Percentiles rank a stretch among this genome's conserved stretches.
phyloP scores from a whole-genome alignment of 306 rosid species.

The Nissolia schottii region DNA sequence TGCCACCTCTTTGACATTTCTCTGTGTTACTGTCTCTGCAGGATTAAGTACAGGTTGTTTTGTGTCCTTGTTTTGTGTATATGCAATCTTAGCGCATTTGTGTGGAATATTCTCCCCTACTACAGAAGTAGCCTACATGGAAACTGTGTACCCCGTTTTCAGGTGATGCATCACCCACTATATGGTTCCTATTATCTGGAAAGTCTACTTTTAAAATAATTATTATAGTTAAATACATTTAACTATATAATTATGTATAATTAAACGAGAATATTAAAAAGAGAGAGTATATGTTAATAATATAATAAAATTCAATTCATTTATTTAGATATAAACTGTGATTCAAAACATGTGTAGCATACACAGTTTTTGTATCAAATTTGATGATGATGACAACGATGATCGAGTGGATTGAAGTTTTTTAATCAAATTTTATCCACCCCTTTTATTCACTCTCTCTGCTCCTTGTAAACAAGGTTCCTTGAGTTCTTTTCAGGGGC shows the following conservation, averaged over 20 bases:
- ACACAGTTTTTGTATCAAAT: too few relatives aligned
- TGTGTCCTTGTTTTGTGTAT: slow-evolving; percentile 72
- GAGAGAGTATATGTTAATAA: too few relatives aligned
- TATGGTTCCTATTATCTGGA: not conserved
- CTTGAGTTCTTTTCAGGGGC: not conserved
- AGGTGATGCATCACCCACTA: slow-evolving; percentile 53
- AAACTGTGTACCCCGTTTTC: slow-evolving; percentile 79
- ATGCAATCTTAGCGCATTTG: slow-evolving; percentile 73
- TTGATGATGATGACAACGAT: too few relatives aligned
- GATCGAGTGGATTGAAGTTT: not conserved
- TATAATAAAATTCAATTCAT: too few relatives aligned
- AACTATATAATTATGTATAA: too few relatives aligned
- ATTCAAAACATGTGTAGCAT: not conserved
- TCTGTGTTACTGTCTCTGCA: slow-evolving; percentile 23
- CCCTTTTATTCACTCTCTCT: not conserved
- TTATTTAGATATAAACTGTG: too few relatives aligned
- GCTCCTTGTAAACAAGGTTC: not conserved
- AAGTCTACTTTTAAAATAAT: too few relatives aligned
- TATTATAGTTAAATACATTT: too few relatives aligned
- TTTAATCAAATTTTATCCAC: too few relatives aligned
- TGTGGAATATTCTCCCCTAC: slow-evolving; percentile 66
- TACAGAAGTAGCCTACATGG: slow-evolving; percentile 48
- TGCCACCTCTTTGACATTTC: not conserved
- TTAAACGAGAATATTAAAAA: too few relatives aligned
- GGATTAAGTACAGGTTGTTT: slow-evolving; percentile 90